Percentiles rank a stretch among this genome's conserved stretches.
Conservation (phyloP, 2,329 filamentous ascomycete species). For the Fusarium sp. region DNA sequence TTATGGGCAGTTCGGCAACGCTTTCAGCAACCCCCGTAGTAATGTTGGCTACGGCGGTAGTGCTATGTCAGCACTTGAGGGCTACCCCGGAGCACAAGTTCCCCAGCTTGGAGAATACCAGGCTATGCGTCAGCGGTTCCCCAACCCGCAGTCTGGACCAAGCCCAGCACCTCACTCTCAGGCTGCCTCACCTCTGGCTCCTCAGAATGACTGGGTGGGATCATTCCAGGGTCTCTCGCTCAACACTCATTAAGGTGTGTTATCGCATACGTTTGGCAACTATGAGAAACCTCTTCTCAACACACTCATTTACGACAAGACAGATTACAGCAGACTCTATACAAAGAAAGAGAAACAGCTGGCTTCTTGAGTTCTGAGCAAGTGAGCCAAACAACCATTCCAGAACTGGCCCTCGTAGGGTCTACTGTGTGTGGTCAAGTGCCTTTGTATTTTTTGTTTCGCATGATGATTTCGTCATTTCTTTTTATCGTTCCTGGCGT, state of each 20-base stretch:
- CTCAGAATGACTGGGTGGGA: constrained; percentile 71
- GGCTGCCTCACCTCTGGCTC: constrained; percentile 57
- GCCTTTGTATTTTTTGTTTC: constrained; percentile 22
- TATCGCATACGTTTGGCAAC: constrained; percentile 20
- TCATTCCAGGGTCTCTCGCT: constrained; percentile 80
- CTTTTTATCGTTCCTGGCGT: constrained; percentile 41
- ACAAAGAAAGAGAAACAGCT: constrained; percentile 22
- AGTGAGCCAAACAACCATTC: constrained; percentile 23
- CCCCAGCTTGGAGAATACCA: constrained; percentile 61
- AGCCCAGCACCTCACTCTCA: constrained; percentile 55
- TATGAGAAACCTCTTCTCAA: constrained; percentile 17
- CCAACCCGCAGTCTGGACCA: constrained; percentile 56
- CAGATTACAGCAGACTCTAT: constrained; percentile 6
- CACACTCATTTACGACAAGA: constrained; percentile 16
- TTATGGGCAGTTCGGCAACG: constrained; percentile 51
- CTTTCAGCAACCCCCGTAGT: constrained; percentile 53
- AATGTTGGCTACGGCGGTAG: constrained; percentile 50
- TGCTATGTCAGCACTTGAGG: constrained; percentile 49
- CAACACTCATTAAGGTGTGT: constrained; percentile 66
- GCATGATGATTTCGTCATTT: constrained; percentile 22
- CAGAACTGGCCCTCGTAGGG: constrained; percentile 26
- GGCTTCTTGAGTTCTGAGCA: constrained; percentile 16
- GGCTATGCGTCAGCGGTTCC: constrained; percentile 62
- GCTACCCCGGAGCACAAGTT: constrained; percentile 49
- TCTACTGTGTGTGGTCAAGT: constrained; percentile 27